phyloP scores from a whole-genome alignment of 2,329 filamentous ascomycete genomes.

The Colletotrichum orchidophilum region DNA sequence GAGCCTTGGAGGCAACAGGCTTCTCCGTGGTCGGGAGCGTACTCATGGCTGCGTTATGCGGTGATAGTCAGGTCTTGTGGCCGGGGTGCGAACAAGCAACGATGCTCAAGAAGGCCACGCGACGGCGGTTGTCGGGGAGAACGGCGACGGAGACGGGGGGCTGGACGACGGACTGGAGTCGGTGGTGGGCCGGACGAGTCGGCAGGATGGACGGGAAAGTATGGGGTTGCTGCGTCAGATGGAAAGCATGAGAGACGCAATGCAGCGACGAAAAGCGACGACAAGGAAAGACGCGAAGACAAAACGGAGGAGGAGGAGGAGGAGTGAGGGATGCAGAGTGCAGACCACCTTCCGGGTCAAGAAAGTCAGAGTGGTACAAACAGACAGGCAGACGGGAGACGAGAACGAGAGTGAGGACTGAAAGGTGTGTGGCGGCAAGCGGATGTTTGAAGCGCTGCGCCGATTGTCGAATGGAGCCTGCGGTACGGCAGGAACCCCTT shows the following conservation, averaged over 20 bases:
- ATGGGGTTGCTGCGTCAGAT: not conserved
- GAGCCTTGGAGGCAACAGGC: slow-evolving; percentile 29
- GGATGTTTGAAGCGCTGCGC: slow-evolving; percentile 1
- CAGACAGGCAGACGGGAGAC: not conserved
- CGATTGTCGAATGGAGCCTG: slow-evolving; percentile 6
- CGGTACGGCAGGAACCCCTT: slow-evolving; percentile 10
- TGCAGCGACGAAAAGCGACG: not conserved
- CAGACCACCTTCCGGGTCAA: slow-evolving; percentile 4
- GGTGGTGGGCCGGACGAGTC: slow-evolving; percentile 12
- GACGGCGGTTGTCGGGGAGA: slow-evolving; percentile 15
- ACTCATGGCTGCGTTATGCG: slow-evolving; percentile 17
- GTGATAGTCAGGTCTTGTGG: not conserved
- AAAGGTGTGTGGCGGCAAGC: not conserved
- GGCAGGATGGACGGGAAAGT: not conserved
- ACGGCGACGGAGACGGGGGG: slow-evolving; percentile 31
- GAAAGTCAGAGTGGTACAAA: not conserved
- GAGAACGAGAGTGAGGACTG: slow-evolving; percentile 9
- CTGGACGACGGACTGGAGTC: slow-evolving; percentile 13
- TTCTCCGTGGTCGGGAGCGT: slow-evolving; percentile 37
- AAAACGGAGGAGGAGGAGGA: not conserved
- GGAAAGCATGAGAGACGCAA: slow-evolving; percentile 4
- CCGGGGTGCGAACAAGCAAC: not conserved
- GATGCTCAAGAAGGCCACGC: slow-evolving; percentile 23
- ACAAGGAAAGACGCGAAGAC: not conserved
- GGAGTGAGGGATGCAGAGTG: not conserved